Percentiles rank a stretch among this genome's conserved stretches.
These are phyloP conservation scores for Penicillium sp. DNA, from an alignment of 2,329 filamentous ascomycete species.

Conservation along the genomic window DNA sequence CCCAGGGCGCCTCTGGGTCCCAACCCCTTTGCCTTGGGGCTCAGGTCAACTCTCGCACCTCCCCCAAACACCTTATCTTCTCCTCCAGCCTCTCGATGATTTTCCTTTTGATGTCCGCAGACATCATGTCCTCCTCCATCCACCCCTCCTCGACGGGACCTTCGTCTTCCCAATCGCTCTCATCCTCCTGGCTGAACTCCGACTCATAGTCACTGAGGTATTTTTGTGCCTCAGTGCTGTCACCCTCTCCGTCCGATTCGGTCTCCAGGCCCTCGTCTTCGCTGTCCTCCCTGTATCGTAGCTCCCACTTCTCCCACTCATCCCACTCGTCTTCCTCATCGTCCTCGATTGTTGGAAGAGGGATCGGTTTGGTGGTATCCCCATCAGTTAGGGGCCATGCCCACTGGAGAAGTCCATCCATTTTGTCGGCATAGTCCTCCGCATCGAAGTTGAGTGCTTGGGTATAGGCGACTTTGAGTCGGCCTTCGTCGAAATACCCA, in stretches of 20 bases:
- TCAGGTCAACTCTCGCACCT: neutral
- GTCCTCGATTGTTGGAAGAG: constrained; percentile 7
- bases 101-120: neutral
- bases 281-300: neutral
- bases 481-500: constrained; percentile 6
- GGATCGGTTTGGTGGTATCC: constrained; percentile 1
- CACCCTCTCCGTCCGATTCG: neutral
- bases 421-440: neutral
- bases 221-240: neutral
- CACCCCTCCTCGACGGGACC: neutral
- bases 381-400: neutral
- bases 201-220: neutral
- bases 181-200: neutral
- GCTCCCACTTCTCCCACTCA: neutral
- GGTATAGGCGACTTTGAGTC: constrained; percentile 8
- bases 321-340: constrained; percentile 6
- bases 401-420: constrained; percentile 10
- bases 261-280: neutral
- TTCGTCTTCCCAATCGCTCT: neutral
- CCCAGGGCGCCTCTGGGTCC: neutral
- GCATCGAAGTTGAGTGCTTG: constrained; percentile 7
- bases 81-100: neutral
- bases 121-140: neutral
- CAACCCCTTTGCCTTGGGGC: neutral
- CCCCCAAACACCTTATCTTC: neutral